Evolutionary conservation across 208 protist species (phyloP).

Genomic region (Acanthamoeba quina): DNA sequence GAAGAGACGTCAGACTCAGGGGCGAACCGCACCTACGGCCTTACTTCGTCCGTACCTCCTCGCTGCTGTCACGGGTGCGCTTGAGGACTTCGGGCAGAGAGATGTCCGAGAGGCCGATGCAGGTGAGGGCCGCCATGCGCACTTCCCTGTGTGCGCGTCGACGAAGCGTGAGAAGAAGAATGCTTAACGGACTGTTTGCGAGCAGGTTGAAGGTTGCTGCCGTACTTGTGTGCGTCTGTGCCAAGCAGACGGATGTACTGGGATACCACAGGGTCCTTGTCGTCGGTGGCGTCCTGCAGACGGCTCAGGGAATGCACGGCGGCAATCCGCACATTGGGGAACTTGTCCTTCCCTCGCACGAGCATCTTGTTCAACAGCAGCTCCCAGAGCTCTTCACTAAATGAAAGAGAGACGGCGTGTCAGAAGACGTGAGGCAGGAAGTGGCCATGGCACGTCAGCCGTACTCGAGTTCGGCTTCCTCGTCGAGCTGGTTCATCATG

Average conservation of each 20-base stretch:
- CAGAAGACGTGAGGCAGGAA: not conserved
- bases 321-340: conserved; percentile 5
- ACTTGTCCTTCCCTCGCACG: conserved; percentile 33
- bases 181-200: too few species aligned
- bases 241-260: conserved; percentile 49
- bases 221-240: conserved; percentile 38
- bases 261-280: not conserved
- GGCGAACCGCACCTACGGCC: not conserved
- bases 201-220: not conserved
- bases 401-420: not conserved
- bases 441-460: not conserved
- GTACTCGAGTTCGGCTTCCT: conserved; percentile 68
- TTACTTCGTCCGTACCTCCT: not conserved
- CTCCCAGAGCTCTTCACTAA: conserved; percentile 47
- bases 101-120: conserved; percentile 22
- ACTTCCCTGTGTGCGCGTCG: not conserved
- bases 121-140: conserved; percentile 41
- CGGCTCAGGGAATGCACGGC: conserved; percentile 27
- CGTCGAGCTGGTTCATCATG: conserved; percentile 56
- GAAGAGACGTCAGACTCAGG: not conserved
- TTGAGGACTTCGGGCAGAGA: not conserved
- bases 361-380: conserved; percentile 14
- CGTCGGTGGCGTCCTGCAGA: not conserved
- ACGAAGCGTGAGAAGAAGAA: not conserved
- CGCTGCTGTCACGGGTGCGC: not conserved